These are phyloP conservation scores for Arachis hypogaea DNA, from an alignment of 306 rosid species.

Conservation along the genomic window DNA sequence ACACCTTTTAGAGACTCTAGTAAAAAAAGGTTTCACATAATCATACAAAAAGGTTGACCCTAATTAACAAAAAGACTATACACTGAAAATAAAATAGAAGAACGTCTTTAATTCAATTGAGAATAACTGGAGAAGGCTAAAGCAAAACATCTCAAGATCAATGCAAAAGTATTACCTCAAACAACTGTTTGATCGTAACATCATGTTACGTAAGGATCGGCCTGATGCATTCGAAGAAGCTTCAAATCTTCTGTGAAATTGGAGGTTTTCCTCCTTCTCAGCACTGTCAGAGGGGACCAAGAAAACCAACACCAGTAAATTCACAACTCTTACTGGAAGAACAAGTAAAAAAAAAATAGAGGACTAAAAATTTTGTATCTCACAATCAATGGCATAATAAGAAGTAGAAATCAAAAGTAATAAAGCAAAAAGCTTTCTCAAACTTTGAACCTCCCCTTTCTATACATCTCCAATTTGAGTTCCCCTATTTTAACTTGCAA, in stretches of 20 bases:
- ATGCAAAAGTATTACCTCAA: slow-evolving; percentile 57
- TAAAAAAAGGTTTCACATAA: slow-evolving; percentile 37
- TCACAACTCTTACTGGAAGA: slow-evolving; percentile 28
- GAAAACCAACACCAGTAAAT: slow-evolving; percentile 39
- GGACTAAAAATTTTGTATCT: slow-evolving; percentile 16
- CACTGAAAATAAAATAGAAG: background rate
- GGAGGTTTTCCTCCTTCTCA: slow-evolving; percentile 85
- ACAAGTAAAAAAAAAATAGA: slow-evolving; percentile 27
- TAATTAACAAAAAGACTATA: slow-evolving; percentile 15
- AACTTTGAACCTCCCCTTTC: background rate
- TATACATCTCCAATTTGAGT: slow-evolving; percentile 10
- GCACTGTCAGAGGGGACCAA: slow-evolving; percentile 50
- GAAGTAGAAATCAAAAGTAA: slow-evolving; percentile 29
- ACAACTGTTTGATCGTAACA: slow-evolving; percentile 68
- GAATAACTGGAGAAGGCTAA: slow-evolving; percentile 31
- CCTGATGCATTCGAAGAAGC: slow-evolving; percentile 66
- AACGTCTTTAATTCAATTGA: slow-evolving; percentile 28
- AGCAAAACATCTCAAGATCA: slow-evolving; percentile 18
- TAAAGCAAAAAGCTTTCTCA: slow-evolving; percentile 1
- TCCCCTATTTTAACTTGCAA: slow-evolving; percentile 10
- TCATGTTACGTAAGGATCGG: slow-evolving; percentile 72
- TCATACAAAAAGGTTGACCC: slow-evolving; percentile 29
- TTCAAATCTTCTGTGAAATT: slow-evolving; percentile 69
- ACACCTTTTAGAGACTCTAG: slow-evolving; percentile 42
- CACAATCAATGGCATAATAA: slow-evolving; percentile 39